Conservation (phyloP, 2,329 filamentous ascomycete genomes). For the Penicillium hesseltinei region DNA sequence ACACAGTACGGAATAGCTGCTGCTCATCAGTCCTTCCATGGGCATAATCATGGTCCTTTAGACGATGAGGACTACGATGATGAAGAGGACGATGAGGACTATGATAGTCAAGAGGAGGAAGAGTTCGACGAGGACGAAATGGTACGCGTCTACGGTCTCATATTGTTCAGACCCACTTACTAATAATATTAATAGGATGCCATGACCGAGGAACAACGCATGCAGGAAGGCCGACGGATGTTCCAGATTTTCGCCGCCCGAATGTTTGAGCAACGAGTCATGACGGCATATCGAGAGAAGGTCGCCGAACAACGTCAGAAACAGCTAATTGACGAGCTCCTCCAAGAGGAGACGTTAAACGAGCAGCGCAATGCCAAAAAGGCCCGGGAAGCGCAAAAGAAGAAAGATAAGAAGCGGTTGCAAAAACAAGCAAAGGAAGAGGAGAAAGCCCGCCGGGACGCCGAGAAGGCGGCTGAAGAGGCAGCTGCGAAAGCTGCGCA, state of each 20-base stretch:
- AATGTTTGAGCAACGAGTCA: conserved; percentile 97
- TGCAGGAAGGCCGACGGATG: conserved; percentile 98
- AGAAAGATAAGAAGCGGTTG: conserved; percentile 86
- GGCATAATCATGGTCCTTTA: conserved; percentile 73
- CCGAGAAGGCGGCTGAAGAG: conserved; percentile 85
- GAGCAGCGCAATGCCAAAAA: conserved; percentile 86
- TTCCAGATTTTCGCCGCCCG: conserved; percentile 98
- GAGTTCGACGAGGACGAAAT: conserved; percentile 66
- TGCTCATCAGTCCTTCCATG: conserved; percentile 58
- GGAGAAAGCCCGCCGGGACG: conserved; percentile 82
- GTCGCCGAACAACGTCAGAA: conserved; percentile 89
- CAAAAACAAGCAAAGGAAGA: conserved; percentile 89
- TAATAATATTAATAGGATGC: conserved; percentile 66
- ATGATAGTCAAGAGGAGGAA: conserved; percentile 62
- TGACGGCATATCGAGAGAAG: conserved; percentile 97
- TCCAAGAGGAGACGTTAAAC: conserved; percentile 75
- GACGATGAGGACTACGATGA: conserved; percentile 73
- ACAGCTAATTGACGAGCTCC: conserved; percentile 85
- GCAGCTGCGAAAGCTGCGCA: conserved; percentile 72
- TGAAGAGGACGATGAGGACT: conserved; percentile 66
- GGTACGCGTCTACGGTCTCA: conserved; percentile 43
- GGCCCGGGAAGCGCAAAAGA: conserved; percentile 88
- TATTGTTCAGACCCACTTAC: neutral
- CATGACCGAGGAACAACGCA: conserved; percentile 97
- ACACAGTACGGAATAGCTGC: conserved; percentile 66